A percentile compares a stretch with the other conserved stretches of the same genome.
Conservation (phyloP, 352 stramenopile species). For the Pythium diclinum region DNA sequence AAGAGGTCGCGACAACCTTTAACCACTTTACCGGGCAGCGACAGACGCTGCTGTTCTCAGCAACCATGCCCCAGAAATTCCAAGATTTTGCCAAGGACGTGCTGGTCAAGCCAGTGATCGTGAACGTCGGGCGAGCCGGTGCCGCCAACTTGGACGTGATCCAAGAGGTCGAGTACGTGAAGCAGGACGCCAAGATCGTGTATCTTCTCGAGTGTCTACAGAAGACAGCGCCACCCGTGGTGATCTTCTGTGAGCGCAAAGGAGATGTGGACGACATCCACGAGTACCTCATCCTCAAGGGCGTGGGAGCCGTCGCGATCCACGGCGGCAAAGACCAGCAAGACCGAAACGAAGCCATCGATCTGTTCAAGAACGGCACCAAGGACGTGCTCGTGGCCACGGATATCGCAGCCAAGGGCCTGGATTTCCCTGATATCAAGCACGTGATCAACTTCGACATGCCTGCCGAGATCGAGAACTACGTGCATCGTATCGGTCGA, state of each 20-base stretch:
- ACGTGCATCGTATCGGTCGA: conserved; percentile 98
- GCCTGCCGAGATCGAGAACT: conserved; percentile 99
- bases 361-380: conserved; percentile 89
- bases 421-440: conserved; percentile 99
- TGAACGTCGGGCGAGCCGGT: conserved; percentile 98
- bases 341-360: conserved; percentile 96
- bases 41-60: conserved; percentile 98
- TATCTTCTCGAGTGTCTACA: conserved; percentile 98
- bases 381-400: conserved; percentile 99
- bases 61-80: conserved; percentile 99
- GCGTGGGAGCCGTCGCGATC: conserved; percentile 94
- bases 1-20: conserved; percentile 95
- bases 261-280: conserved; percentile 98
- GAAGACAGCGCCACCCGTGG: conserved; percentile 97
- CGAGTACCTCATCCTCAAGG: conserved; percentile 98
- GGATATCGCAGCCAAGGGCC: conserved; percentile 97
- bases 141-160: conserved; percentile 99
- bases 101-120: conserved; percentile 95
- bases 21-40: conserved; percentile 97
- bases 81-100: conserved; percentile 97
- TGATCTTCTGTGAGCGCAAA: conserved; percentile 98
- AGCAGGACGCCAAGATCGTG: conserved; percentile 98
- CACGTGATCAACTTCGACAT: conserved; percentile 99
- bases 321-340: conserved; percentile 98
- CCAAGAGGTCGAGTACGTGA: conserved; percentile 99